Conservation (phyloP, 2,329 filamentous ascomycete species). For the Lasiodiplodia sp. region DNA sequence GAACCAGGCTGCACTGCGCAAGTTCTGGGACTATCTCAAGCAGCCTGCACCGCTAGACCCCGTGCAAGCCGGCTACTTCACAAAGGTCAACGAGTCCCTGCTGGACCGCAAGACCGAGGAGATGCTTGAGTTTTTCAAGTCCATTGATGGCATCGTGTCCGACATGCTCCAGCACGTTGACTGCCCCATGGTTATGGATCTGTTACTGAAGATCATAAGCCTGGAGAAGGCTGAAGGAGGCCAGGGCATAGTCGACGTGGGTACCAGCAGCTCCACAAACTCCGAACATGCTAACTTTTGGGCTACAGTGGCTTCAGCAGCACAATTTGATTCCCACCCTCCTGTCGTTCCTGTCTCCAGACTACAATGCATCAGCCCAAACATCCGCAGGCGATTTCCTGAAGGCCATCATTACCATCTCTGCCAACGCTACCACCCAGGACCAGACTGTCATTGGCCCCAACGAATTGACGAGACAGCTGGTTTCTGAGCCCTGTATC, state of each 20-base stretch:
- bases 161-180: conserved; percentile 93
- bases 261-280: conserved; percentile 41
- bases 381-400: conserved; percentile 97
- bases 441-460: conserved; percentile 99
- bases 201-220: conserved; percentile 95
- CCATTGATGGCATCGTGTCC: conserved; percentile 79
- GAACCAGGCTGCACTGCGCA: conserved; percentile 76
- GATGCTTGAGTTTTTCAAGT: conserved; percentile 90
- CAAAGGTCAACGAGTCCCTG: conserved; percentile 97
- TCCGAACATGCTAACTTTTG: not conserved
- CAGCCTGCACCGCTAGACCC: conserved; percentile 86
- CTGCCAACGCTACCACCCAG: conserved; percentile 95
- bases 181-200: conserved; percentile 97
- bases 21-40: conserved; percentile 92
- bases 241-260: conserved; percentile 90
- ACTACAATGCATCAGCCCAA: conserved; percentile 88
- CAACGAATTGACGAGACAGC: conserved; percentile 92
- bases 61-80: conserved; percentile 96
- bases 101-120: conserved; percentile 98
- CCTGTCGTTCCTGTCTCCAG: conserved; percentile 83
- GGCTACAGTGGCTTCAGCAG: conserved; percentile 81
- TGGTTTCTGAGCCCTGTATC: conserved; percentile 86
- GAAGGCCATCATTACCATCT: conserved; percentile 98
- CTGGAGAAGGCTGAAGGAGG: conserved; percentile 91
- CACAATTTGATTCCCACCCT: conserved; percentile 87